Evolutionary conservation across 768 basidiomycete genomes (phyloP).

Genomic region (Agaricus blazei): DNA sequence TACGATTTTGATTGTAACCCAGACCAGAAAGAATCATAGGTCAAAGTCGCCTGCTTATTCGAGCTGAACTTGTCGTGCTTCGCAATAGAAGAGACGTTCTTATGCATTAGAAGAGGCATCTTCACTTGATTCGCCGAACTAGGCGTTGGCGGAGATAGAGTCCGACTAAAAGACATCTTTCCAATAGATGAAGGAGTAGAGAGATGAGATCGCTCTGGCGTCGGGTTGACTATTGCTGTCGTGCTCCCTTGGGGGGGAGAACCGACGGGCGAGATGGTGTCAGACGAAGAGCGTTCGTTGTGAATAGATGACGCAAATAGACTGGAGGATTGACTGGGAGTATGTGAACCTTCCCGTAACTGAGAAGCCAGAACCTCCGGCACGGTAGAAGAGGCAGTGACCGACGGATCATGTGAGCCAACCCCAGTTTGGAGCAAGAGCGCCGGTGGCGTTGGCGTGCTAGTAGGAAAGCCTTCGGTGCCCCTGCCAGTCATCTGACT

Average conservation of each 20-base stretch:
- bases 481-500: background rate
- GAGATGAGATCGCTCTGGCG: background rate
- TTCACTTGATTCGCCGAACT: background rate
- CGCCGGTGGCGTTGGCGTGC: background rate
- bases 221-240: background rate
- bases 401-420: background rate
- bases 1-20: slow-evolving; percentile 8
- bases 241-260: background rate
- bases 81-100: background rate
- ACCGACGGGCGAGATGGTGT: background rate
- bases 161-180: background rate
- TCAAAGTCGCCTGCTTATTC: background rate
- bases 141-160: background rate
- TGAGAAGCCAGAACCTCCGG: background rate
- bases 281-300: background rate
- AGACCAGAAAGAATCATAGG: slow-evolving; percentile 9
- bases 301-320: background rate
- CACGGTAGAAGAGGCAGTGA: background rate
- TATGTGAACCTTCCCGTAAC: background rate
- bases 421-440: background rate
- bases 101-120: background rate
- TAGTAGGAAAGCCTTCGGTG: background rate
- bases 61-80: slow-evolving; percentile 5
- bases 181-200: background rate
- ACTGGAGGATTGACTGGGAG: background rate